These are phyloP conservation scores for Orychophragmus violaceus DNA, from an alignment of 345 rosid species.

Conservation along the genomic window DNA sequence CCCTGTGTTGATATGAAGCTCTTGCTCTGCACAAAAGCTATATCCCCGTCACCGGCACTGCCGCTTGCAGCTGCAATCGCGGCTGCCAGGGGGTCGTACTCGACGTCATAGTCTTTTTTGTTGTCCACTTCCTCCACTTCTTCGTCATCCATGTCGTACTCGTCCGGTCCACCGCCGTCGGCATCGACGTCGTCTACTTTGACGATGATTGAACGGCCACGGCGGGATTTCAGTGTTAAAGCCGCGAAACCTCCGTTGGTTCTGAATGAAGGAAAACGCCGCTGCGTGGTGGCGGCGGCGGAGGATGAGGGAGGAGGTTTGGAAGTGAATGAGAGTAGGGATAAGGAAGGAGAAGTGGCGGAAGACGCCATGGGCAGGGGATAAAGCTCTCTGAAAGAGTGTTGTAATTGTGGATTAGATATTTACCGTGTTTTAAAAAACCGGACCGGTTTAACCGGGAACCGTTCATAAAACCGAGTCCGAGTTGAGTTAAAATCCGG, in stretches of 20 bases:
- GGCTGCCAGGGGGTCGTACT: conserved; percentile 60
- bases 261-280: conserved; percentile 15
- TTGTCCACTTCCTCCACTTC: conserved; percentile 85
- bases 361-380: conserved; percentile 26
- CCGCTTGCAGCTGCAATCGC: conserved; percentile 25
- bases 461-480: neutral
- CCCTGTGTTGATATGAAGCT: conserved; percentile 69
- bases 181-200: conserved; percentile 71
- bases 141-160: conserved; percentile 79
- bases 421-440: neutral
- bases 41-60: conserved; percentile 44
- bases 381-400: conserved; percentile 12
- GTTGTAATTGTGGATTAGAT: conserved; percentile 18
- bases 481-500: neutral
- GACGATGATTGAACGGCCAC: conserved; percentile 38
- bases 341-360: conserved; percentile 31
- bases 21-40: conserved; percentile 63
- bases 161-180: conserved; percentile 58
- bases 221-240: conserved; percentile 18
- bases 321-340: conserved; percentile 27
- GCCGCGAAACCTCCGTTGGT: conserved; percentile 18
- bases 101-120: conserved; percentile 85
- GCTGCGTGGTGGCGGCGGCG: conserved; percentile 2
- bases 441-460: neutral
- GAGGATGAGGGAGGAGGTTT: conserved; percentile 20